Evolutionary conservation across 805 yeast genomes (phyloP).

Genomic region (Myxozyma geophila): DNA sequence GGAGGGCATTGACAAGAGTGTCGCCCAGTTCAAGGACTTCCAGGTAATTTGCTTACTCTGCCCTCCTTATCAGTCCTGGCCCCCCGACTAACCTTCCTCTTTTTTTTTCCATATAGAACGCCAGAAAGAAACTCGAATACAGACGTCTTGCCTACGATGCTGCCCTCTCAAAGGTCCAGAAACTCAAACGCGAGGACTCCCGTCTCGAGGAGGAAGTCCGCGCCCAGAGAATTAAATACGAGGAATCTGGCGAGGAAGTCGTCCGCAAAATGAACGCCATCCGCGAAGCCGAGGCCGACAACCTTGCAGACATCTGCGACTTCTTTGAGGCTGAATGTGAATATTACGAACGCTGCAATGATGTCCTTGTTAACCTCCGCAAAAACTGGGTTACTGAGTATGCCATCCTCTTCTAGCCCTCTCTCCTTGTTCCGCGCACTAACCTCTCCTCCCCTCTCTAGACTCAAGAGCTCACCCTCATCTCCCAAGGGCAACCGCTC

Average conservation of each 20-base stretch:
- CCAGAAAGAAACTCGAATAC: slow-evolving; percentile 38
- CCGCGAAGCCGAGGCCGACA: slow-evolving; percentile 37
- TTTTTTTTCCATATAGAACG: not conserved
- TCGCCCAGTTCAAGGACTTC: slow-evolving; percentile 37
- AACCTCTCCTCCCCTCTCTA: not conserved
- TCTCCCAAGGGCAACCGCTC: slow-evolving; percentile 28
- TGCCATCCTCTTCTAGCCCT: not conserved
- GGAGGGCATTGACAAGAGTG: slow-evolving; percentile 35
- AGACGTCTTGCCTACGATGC: slow-evolving; percentile 41
- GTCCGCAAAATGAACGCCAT: slow-evolving; percentile 36
- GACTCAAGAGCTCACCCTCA: slow-evolving; percentile 13
- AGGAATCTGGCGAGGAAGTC: slow-evolving; percentile 40
- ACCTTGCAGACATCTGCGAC: slow-evolving; percentile 30
- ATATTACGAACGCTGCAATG: slow-evolving; percentile 34
- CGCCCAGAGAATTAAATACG: slow-evolving; percentile 38
- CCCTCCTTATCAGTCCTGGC: not conserved
- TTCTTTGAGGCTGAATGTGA: slow-evolving; percentile 38
- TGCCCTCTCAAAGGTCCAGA: slow-evolving; percentile 36
- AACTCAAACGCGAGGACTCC: slow-evolving; percentile 38
- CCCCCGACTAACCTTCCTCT: not conserved
- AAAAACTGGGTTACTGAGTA: slow-evolving; percentile 34
- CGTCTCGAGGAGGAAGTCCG: slow-evolving; percentile 41
- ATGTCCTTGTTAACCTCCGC: slow-evolving; percentile 21
- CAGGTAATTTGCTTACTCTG: slow-evolving; percentile 18
- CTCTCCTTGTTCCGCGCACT: not conserved